Base-by-base conservation (phyloP, 192 early-diverging fungal species). In the Coemansia asiatica region DNA sequence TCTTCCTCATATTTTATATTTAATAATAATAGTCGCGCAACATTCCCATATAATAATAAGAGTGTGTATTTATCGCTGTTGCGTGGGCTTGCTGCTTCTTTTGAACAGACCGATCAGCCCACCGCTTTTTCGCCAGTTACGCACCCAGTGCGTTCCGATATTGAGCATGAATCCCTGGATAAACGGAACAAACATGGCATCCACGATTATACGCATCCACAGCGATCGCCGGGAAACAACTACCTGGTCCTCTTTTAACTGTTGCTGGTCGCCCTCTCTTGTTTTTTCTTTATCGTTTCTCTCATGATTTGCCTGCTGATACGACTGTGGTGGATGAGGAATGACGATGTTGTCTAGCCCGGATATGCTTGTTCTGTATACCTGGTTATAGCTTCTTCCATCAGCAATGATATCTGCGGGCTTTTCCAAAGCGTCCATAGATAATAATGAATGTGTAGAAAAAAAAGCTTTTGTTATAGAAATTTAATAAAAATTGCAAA, bases 91-190 rank as follows among this genome's bases (percentile, higher is more conserved):
- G 35, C 35, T 36, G 4, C 53, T 27, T 31, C 28, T 26, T 8
- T 73, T 61, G 46, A 81, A 69, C 12, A 74, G 22, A 15, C 69
- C 73, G 6, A 81, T 12, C 13, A 81, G 61, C 0, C 79, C 79
- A 21, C 79, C 79, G 25, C 21, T 61, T 12, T 55, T 31, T 13
- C 79, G 73, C 79, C 79, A 81, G 61, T 67, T 53, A 13, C 63
- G 69, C 18, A 73, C 58, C 74, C 73, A 81, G 58, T 81, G 66
- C 13, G 64, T 55, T 21, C 68, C 79, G 1, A 81, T 54, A 26
- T 60, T 76, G 47, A 81, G 74, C 74, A 73, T 76, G 50, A 81
- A 81, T 2, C 79, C 74, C 27, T 81, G 79, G 1, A 66, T 63
- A 60, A 81, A 81, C 0, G 79, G 79, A 6, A 81, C 50, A 6